Base-by-base conservation (phyloP, 805 yeast genomes). In the Kodamaea fukazawae region DNA sequence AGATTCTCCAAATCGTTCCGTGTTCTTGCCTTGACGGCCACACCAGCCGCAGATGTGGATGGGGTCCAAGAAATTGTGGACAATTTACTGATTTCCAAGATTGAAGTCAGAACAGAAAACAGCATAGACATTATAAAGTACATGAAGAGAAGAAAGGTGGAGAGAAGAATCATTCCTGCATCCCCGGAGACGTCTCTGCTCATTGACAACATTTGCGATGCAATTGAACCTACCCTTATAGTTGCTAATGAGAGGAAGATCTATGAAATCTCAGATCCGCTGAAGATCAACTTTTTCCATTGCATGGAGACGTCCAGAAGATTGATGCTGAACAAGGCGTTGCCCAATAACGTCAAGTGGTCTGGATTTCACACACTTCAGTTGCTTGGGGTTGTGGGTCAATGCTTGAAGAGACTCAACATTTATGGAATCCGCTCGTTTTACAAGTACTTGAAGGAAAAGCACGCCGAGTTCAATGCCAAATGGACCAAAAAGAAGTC, bases 21-120 rank as follows among this genome's bases (percentile, higher is more conserved):
- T 32, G 68, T 90, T 0, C 60, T 93, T 37, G 98, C 96, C 0
- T 67, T 93, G 46, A 89, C 98, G 0, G 99, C 99, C 1, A 93
- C 99, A 0, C 99, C 99, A 0, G 93, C 96, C 0, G 71, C 95
- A 0, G 83, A 83, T 43, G 75, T 87, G 1, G 95, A 86, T 42
- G 86, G 91, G 2, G 95, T 95, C 0, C 97, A 95, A 58, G 83
- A 79, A 34, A 83, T 93, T 18, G 80, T 93, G 1, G 74, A 77
- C 41, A 87, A 86, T 50, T 63, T 93, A 43, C 61, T 63, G 18
- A 85, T 93, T 1, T 82, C 96, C 0, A 73, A 73, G 40, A 80
- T 89, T 31, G 97, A 91, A 57, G 78, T 90, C 14, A 69, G 98
- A 43, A 85, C 96, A 0, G 98, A 93, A 54, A 76, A 76, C 27